A percentile compares a stretch with the other conserved stretches of the same genome.
These are phyloP conservation scores for Pichia sorboxylosa DNA, from an alignment of 1,139 yeast genomes.

Conservation along the genomic window DNA sequence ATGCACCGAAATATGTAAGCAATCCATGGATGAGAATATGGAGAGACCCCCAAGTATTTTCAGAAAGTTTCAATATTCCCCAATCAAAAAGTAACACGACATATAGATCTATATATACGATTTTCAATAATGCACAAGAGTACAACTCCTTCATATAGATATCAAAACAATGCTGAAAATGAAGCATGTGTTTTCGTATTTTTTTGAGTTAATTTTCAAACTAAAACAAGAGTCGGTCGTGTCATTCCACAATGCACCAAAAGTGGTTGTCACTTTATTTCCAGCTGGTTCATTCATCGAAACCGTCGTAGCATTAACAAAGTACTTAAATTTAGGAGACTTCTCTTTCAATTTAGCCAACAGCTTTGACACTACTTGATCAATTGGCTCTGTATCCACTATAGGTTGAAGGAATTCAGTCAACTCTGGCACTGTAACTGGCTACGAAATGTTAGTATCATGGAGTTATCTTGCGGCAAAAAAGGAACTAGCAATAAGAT, in stretches of 20 bases:
- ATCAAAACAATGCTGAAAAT: conserved; percentile 8
- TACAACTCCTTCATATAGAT: conserved; percentile 1
- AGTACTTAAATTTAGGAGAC: conserved; percentile 28
- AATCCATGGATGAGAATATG: conserved; percentile 4
- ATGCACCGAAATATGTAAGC: conserved; percentile 11
- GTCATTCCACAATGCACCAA: conserved; percentile 31
- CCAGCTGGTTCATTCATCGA: conserved; percentile 7
- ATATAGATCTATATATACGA: neutral
- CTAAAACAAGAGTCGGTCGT: conserved; percentile 28
- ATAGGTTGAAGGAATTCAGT: neutral
- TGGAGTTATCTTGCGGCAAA: no score
- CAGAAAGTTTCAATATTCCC: conserved; percentile 8
- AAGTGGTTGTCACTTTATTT: conserved; percentile 19
- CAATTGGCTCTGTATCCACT: neutral
- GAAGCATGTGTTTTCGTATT: conserved; percentile 5
- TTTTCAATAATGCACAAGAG: no score
- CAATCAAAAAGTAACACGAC: conserved; percentile 1
- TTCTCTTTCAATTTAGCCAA: conserved; percentile 20
- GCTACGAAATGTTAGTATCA: conserved; percentile 1
- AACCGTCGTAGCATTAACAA: conserved; percentile 21
- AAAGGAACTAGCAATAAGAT: no score
- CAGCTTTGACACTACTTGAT: conserved; percentile 6
- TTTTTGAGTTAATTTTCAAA: no score
- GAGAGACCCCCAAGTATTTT: conserved; percentile 6
- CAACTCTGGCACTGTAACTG: conserved; percentile 2